Conservation (phyloP, 768 basidiomycete species). For the Chalciporus chontae region DNA sequence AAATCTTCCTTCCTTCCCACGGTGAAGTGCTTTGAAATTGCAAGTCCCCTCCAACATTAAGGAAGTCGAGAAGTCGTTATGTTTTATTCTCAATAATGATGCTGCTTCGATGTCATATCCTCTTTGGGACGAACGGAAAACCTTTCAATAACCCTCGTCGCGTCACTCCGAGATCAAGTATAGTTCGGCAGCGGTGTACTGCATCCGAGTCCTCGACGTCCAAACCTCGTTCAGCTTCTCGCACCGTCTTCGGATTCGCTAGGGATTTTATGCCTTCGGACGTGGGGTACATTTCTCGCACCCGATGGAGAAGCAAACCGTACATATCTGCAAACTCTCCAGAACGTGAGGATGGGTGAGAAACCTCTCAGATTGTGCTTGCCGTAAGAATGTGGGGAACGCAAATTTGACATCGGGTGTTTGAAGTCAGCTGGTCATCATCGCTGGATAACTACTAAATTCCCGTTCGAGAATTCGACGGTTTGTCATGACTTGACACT, state of each 20-base stretch:
- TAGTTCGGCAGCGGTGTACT: too few relatives aligned
- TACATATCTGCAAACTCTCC: background rate
- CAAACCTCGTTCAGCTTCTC: too few relatives aligned
- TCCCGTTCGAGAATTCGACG: conserved; percentile 5
- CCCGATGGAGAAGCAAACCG: background rate
- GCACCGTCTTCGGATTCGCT: too few relatives aligned
- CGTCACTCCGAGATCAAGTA: conserved; percentile 4
- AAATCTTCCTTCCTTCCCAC: conserved; percentile 10
- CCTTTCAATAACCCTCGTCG: background rate
- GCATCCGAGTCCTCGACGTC: too few relatives aligned
- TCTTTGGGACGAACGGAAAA: conserved; percentile 8
- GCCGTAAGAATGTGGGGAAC: background rate
- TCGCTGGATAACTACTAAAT: conserved; percentile 10
- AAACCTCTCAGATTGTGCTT: too few relatives aligned
- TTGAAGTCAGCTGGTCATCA: background rate
- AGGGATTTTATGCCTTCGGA: background rate
- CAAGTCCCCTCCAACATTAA: conserved; percentile 8
- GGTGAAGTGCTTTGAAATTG: background rate
- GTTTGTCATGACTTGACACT: background rate
- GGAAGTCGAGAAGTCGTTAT: conserved; percentile 18
- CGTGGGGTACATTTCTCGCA: background rate
- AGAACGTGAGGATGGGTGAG: too few relatives aligned
- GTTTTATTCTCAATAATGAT: conserved; percentile 16
- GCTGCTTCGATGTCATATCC: conserved; percentile 2
- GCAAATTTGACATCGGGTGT: conserved; percentile 5